Evolutionary conservation across 2,329 filamentous ascomycete species (phyloP).

Genomic region (Dryadomyces quercivorus): DNA sequence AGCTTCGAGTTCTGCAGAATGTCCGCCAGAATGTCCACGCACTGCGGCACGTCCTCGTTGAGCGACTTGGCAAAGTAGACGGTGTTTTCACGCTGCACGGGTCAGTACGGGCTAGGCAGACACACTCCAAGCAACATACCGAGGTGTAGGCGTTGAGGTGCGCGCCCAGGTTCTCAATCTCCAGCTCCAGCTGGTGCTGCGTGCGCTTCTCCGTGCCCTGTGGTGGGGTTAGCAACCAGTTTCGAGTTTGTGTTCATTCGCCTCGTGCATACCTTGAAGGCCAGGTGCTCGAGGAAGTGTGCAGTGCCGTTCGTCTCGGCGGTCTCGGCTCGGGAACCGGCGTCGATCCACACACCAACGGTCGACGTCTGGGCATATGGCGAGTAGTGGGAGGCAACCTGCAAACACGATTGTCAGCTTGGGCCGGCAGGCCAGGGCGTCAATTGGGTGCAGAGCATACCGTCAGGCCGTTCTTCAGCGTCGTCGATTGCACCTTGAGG

Average conservation of each 20-base stretch:
- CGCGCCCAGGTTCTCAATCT: slow-evolving; percentile 99
- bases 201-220: slow-evolving; percentile 88
- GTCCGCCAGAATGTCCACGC: slow-evolving; percentile 96
- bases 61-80: slow-evolving; percentile 99
- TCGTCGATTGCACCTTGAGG: slow-evolving; percentile 88
- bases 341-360: slow-evolving; percentile 98
- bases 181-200: slow-evolving; percentile 94
- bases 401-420: slow-evolving; percentile 13
- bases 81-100: slow-evolving; percentile 80
- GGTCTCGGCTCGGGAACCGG: slow-evolving; percentile 94
- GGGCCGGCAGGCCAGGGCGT: slow-evolving; percentile 22
- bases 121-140: slow-evolving; percentile 45
- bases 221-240: not conserved
- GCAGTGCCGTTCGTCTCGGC: slow-evolving; percentile 98
- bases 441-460: slow-evolving; percentile 36
- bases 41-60: slow-evolving; percentile 92
- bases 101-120: no score
- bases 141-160: slow-evolving; percentile 99
- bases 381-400: slow-evolving; percentile 97
- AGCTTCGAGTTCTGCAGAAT: slow-evolving; percentile 99
- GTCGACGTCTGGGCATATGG: slow-evolving; percentile 97
- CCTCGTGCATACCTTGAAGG: slow-evolving; percentile 99
- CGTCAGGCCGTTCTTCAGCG: slow-evolving; percentile 93
- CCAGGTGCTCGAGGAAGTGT: slow-evolving; percentile 98
- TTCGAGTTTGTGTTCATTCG: no score